Base-by-base conservation (phyloP, 2,329 filamentous ascomycete species). In the Microdochium nivale region DNA sequence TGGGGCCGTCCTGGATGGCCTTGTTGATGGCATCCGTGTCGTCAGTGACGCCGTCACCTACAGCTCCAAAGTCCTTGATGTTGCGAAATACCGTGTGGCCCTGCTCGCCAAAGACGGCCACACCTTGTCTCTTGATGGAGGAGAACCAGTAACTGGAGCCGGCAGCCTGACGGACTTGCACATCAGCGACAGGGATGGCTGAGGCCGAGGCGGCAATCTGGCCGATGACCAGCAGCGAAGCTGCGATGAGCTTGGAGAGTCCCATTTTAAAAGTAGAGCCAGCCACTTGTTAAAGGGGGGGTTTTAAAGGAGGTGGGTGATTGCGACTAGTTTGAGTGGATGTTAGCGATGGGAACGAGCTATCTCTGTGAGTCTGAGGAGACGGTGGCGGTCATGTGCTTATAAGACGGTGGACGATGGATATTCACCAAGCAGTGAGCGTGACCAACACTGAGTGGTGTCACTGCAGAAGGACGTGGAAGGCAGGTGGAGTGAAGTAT, bases 11-110 rank as follows among this genome's bases (percentile, higher is more conserved):
- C 4, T 80, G 76, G 61, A 96, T 87, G 57, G 90, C 90, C 40
- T 73, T 68, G 72, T 96, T 96, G 78, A 97, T 96, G 52, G 91
- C 89, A 1, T 70, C 84, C 0, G 91, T 96, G 64, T 96, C 91
- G 65, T 97, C 92, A 25, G 86, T 87, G 1, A 72, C 68, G 51
- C 76, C 80, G 65, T 81, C 81, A 69, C 86, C 87, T 56, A 73
- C 79, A 48, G 87, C 87, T 47, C 87, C 87, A 61, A 80, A 91
- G 60, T 89, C 85, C 69, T 80, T 82, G 48, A 91, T 87, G 60
- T 90, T 90, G 59, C 87, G 84, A 70, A 82, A 90, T 57, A 91
- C 73, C 66, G 87, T 78, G 76, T 89, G 94, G 62, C 70, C 68
- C 24, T 72, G 56, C 52, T 72, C 69, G 30, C 80, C 68, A 63